phyloP scores from a whole-genome alignment of 768 basidiomycete genomes.

The Leccinum arenicola region DNA sequence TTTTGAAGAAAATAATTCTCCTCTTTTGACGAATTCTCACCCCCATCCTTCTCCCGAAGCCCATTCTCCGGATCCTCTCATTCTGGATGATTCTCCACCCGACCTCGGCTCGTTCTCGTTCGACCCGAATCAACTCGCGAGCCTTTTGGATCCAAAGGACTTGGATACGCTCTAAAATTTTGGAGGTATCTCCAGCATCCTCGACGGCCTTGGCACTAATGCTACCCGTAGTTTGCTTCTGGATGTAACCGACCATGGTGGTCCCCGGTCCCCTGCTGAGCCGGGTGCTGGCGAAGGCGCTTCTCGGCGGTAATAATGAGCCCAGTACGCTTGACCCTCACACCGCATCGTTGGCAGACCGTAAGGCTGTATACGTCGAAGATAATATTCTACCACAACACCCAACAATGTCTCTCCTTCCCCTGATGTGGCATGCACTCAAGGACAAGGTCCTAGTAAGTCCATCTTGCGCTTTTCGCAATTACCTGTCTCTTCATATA shows the following conservation, averaged over 20 bases:
- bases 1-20: conserved; percentile 5
- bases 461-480: conserved; percentile 10
- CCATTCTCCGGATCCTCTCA: conserved; percentile 20
- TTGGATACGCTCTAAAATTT: conserved; percentile 60
- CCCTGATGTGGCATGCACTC: conserved; percentile 81
- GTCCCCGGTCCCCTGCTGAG: conserved; percentile 8
- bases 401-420: conserved; percentile 64
- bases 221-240: conserved; percentile 41
- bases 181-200: conserved; percentile 67
- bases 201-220: conserved; percentile 74
- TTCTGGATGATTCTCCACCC: conserved; percentile 38
- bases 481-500: conserved; percentile 4
- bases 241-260: not conserved
- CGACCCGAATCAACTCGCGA: conserved; percentile 74
- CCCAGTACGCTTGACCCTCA: conserved; percentile 9
- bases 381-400: conserved; percentile 75
- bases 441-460: conserved; percentile 88
- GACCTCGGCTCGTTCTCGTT: conserved; percentile 73
- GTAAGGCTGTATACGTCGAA: conserved; percentile 67
- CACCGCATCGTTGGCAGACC: conserved; percentile 52
- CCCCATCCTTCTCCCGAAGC: conserved; percentile 22
- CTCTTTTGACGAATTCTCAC: conserved; percentile 23
- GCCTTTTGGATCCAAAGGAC: conserved; percentile 87
- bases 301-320: conserved; percentile 17
- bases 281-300: conserved; percentile 31